Evolutionary conservation across 2,329 filamentous ascomycete species (phyloP).

Genomic region (Sarocladium oryzae): DNA sequence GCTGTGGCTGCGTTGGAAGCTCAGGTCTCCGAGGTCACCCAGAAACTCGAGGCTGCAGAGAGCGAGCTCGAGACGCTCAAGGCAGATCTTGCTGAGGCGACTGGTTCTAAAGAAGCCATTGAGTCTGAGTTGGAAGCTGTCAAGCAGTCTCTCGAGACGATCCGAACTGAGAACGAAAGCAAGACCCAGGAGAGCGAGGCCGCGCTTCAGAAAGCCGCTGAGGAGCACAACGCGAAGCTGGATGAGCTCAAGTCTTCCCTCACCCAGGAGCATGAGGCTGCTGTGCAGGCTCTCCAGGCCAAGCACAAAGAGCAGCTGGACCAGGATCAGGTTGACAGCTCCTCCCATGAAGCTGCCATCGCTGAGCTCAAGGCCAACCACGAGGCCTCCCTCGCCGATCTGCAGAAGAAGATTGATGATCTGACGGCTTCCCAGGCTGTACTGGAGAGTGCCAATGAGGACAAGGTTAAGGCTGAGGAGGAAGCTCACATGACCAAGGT

Average conservation of each 20-base stretch:
- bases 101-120: constrained; percentile 41
- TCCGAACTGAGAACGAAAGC: constrained; percentile 26
- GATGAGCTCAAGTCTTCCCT: constrained; percentile 44
- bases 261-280: constrained; percentile 41
- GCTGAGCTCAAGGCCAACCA: constrained; percentile 44
- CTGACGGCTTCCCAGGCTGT: constrained; percentile 40
- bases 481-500: constrained; percentile 40
- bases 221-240: constrained; percentile 44
- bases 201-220: constrained; percentile 30
- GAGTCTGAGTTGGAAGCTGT: constrained; percentile 41
- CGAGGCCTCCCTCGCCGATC: constrained; percentile 37
- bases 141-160: constrained; percentile 43
- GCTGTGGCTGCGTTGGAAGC: constrained; percentile 40
- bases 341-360: constrained; percentile 42
- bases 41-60: constrained; percentile 46
- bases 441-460: constrained; percentile 37
- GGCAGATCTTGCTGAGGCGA: constrained; percentile 40
- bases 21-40: constrained; percentile 40
- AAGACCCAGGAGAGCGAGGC: constrained; percentile 26
- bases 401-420: constrained; percentile 51
- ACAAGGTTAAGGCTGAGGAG: constrained; percentile 37
- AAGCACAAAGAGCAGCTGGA: constrained; percentile 46
- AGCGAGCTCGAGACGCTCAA: constrained; percentile 44
- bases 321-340: constrained; percentile 36
- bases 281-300: constrained; percentile 43